Evolutionary conservation across 352 stramenopile species (phyloP), one percentile per base, ranked within the genome.

Genomic region (Pythium aquatile): DNA sequence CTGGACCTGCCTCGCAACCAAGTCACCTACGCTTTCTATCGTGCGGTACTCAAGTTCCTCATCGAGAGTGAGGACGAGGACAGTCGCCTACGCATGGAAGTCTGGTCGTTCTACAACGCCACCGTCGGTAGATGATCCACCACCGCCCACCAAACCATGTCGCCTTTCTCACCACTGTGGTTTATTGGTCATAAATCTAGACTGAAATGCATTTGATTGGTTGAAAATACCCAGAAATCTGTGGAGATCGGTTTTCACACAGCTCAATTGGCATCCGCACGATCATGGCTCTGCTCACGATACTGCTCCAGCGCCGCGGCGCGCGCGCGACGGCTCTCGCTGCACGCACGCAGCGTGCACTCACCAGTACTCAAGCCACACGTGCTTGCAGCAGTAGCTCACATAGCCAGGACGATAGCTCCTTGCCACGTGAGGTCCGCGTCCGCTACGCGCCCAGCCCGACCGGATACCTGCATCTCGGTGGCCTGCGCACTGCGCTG

Each of bases 391-490:
- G 40, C 17, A 66, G 20, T 24, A 24, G 33, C 56, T 30, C 7
- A 16, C 39, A 42, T 20, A 55, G 70, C 24, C 60, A 58, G 20
- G 47, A 55, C 5, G 47, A 55, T 5, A 54, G 66, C 26, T 13
- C 26, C 0, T 55, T 32, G n/a, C 7, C 42, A 35, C 9, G 48
- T 11, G 16, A 48, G 2, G 82, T 94, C 13, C 87, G 87, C 39
- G 84, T 94, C 44, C 84, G 92, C 28, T 98, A 96, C 58, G 92
- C 92, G 30, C 92, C 92, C 35, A 97, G 87, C 54, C 92, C 92
- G 11, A 98, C 92, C 17, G 92, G 92, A 3, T 92, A 90, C 47
- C 60, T 98, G 65, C 92, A 98, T 67, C 70, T 98, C 28, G 92
- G 92, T 28, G 92, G 92, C 0, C 74, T 98, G 55, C 87, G 92